Evolutionary conservation across 2,329 filamentous ascomycete genomes (phyloP).

Genomic region (Botrytis hyacinthi): DNA sequence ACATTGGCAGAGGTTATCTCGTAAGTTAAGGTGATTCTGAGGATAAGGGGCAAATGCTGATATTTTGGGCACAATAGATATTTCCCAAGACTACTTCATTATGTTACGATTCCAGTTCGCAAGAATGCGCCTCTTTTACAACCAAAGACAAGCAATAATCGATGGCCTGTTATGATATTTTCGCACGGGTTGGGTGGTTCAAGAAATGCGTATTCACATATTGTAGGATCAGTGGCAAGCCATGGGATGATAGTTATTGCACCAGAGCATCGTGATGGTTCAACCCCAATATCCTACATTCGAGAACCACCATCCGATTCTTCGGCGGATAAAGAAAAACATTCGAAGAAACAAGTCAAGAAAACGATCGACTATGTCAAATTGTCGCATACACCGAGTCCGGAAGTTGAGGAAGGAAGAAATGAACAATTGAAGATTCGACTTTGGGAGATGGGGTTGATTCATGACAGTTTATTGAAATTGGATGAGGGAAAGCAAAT

Average conservation of each 20-base stretch:
- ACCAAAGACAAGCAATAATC: constrained; percentile 42
- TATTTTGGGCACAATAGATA: constrained; percentile 46
- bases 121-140: constrained; percentile 66
- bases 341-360: constrained; percentile 32
- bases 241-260: constrained; percentile 79
- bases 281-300: constrained; percentile 70
- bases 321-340: constrained; percentile 36
- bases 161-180: constrained; percentile 82
- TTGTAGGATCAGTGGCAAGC: constrained; percentile 74
- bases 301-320: constrained; percentile 53
- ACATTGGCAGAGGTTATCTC: constrained; percentile 58
- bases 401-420: constrained; percentile 64
- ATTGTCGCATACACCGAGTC: constrained; percentile 60
- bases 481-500: constrained; percentile 57
- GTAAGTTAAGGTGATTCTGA: constrained; percentile 43
- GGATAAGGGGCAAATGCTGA: background rate
- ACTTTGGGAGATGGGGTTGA: constrained; percentile 72
- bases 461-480: constrained; percentile 65
- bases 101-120: constrained; percentile 68
- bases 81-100: constrained; percentile 69
- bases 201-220: constrained; percentile 81
- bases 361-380: constrained; percentile 45
- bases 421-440: constrained; percentile 73
- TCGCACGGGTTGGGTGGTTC: constrained; percentile 82
- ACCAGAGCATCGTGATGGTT: constrained; percentile 80